Percentiles rank a stretch among this genome's conserved stretches.
Evolutionary conservation across 495 filamentous ascomycete species (phyloP).

Genomic region (Penicillium paxilli): DNA sequence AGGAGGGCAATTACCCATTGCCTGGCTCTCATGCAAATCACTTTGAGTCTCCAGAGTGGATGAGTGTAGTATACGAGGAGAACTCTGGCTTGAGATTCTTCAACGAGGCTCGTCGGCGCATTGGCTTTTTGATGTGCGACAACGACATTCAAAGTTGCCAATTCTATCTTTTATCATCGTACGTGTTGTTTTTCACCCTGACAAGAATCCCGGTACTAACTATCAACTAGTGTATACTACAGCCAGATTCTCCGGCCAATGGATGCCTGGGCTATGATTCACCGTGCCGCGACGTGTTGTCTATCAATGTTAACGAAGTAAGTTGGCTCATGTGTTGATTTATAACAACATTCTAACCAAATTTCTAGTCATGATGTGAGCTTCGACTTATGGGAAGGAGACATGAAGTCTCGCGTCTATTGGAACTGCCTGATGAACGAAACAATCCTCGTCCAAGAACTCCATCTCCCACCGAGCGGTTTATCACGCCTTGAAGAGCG

Average conservation of each 20-base stretch:
- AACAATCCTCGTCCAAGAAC: conserved; percentile 48
- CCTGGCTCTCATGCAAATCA: conserved; percentile 33
- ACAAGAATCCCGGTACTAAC: conserved; percentile 6
- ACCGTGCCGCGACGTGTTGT: conserved; percentile 48
- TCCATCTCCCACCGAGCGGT: conserved; percentile 48
- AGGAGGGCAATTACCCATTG: conserved; percentile 46
- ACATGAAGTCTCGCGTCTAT: conserved; percentile 52
- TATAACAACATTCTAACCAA: conserved; percentile 5
- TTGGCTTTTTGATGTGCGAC: conserved; percentile 49
- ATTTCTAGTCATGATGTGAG: conserved; percentile 40
- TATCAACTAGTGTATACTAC: conserved; percentile 33
- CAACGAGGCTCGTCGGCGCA: conserved; percentile 46
- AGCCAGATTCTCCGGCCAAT: conserved; percentile 47
- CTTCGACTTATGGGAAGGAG: conserved; percentile 50
- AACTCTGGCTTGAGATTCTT: conserved; percentile 45
- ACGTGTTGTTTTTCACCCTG: conserved; percentile 3
- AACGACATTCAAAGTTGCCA: conserved; percentile 50
- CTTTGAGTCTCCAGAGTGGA: conserved; percentile 47
- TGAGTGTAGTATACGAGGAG: conserved; percentile 43
- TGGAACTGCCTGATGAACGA: conserved; percentile 54
- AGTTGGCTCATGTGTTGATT: conserved; percentile 3
- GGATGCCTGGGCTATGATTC: conserved; percentile 50
- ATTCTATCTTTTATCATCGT: conserved; percentile 49
- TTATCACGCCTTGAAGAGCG: conserved; percentile 45
- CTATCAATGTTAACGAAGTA: conserved; percentile 50